Evolutionary conservation across 2,329 filamentous ascomycete genomes (phyloP).

Genomic region (Periconia sp.): DNA sequence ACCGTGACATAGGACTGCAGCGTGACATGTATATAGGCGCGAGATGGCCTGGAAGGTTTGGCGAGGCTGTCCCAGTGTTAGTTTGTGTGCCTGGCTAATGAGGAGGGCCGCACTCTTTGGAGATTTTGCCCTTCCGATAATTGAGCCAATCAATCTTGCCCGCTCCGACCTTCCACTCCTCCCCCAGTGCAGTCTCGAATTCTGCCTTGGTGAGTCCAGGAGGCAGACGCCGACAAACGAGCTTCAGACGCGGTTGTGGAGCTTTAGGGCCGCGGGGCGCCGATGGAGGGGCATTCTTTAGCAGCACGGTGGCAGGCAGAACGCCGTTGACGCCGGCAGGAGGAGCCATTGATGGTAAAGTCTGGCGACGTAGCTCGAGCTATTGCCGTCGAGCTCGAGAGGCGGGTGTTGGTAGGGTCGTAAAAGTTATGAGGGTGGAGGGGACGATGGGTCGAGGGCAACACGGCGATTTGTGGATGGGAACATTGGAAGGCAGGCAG

Average conservation of each 20-base stretch:
- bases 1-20: slow-evolving; percentile 70
- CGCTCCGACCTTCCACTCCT: slow-evolving; percentile 80
- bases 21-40: slow-evolving; percentile 83
- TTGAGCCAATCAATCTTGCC: slow-evolving; percentile 86
- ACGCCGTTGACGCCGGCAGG: slow-evolving; percentile 45
- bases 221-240: slow-evolving; percentile 82
- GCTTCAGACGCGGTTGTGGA: slow-evolving; percentile 74
- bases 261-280: slow-evolving; percentile 42
- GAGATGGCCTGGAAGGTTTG: slow-evolving; percentile 80
- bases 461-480: slow-evolving; percentile 15
- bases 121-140: slow-evolving; percentile 77
- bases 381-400: no score
- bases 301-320: slow-evolving; percentile 44
- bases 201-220: slow-evolving; percentile 83
- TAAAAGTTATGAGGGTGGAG: slow-evolving; percentile 10
- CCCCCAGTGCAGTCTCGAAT: slow-evolving; percentile 73
- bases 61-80: slow-evolving; percentile 52
- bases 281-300: slow-evolving; percentile 41
- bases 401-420: not conserved
- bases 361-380: no score
- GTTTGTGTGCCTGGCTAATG: slow-evolving; percentile 1
- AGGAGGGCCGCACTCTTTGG: slow-evolving; percentile 71
- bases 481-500: slow-evolving; percentile 17
- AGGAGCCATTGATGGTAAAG: slow-evolving; percentile 31
- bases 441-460: slow-evolving; percentile 9